Conservation (phyloP, 148 eudicot species). For the Rhododendron molle region DNA sequence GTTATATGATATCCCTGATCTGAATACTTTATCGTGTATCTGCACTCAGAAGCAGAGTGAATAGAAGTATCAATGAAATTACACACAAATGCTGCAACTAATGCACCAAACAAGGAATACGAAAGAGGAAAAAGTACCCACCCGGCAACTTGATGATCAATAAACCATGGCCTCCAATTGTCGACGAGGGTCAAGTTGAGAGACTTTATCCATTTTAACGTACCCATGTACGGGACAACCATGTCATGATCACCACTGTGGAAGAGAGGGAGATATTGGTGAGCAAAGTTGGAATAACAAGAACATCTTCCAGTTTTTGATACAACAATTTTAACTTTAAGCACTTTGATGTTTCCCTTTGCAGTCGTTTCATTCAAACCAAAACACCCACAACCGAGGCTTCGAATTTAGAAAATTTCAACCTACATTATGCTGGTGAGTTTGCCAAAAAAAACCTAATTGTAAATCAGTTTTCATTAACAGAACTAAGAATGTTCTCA, state of each 20-base stretch:
- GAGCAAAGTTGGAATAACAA: neutral
- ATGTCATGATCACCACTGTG: slow-evolving; percentile 29
- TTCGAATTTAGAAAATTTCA: too few relatives aligned
- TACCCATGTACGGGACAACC: slow-evolving; percentile 15
- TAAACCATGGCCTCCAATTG: slow-evolving; percentile 14
- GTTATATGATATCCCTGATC: slow-evolving; percentile 5
- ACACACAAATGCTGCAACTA: neutral
- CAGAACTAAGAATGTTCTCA: too few relatives aligned
- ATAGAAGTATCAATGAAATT: neutral
- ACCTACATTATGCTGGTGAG: too few relatives aligned
- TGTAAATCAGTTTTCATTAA: too few relatives aligned
- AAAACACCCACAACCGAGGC: too few relatives aligned
- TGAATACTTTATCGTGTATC: neutral
- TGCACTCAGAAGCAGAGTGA: too few relatives aligned
- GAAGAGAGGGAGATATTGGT: neutral
- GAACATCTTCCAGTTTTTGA: too few relatives aligned
- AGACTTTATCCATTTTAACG: slow-evolving; percentile 21
- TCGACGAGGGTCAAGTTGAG: slow-evolving; percentile 4
- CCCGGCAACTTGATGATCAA: slow-evolving; percentile 14
- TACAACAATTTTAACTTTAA: too few relatives aligned
- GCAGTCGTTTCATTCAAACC: too few relatives aligned
- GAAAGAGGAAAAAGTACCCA: neutral
- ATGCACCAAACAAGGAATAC: neutral
- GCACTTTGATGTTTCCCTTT: too few relatives aligned
- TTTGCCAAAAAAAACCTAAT: too few relatives aligned